phyloP scores from a whole-genome alignment of 306 rosid genomes.

The Calophaca sinica region DNA sequence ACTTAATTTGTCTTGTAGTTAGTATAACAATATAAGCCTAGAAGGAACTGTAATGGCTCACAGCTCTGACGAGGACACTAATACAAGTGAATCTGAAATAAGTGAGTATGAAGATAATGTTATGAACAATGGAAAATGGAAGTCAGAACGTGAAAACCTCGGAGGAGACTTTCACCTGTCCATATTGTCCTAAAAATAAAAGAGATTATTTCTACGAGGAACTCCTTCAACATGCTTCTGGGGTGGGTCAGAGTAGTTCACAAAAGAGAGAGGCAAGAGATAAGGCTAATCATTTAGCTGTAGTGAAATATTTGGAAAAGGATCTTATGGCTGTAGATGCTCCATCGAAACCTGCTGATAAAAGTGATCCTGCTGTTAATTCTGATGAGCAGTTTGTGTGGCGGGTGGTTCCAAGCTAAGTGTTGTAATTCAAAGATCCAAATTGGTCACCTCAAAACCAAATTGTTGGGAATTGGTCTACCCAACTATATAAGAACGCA shows the following conservation, averaged over 20 bases:
- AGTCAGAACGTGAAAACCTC: too few relatives aligned
- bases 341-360: slow-evolving; percentile 50
- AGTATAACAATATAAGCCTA: slow-evolving; percentile 21
- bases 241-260: slow-evolving; percentile 90
- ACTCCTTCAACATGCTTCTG: slow-evolving; percentile 93
- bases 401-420: slow-evolving; percentile 89
- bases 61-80: slow-evolving; percentile 70
- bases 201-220: slow-evolving; percentile 73
- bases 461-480: too few relatives aligned
- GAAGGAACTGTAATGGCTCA: slow-evolving; percentile 58
- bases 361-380: slow-evolving; percentile 53
- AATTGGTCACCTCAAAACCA: too few relatives aligned
- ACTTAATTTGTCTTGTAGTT: slow-evolving; percentile 48
- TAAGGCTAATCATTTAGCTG: slow-evolving; percentile 87
- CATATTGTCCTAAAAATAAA: slow-evolving; percentile 80
- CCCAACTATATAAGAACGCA: too few relatives aligned
- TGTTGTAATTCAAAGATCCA: too few relatives aligned
- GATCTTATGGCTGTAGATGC: slow-evolving; percentile 59
- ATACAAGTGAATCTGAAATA: slow-evolving; percentile 77
- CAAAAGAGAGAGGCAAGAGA: slow-evolving; percentile 76
- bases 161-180: too few relatives aligned
- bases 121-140: too few relatives aligned
- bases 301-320: slow-evolving; percentile 74
- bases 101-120: slow-evolving; percentile 63
- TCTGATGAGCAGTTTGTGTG: slow-evolving; percentile 79